Percentiles rank a stretch among this genome's conserved stretches.
phyloP scores from a whole-genome alignment of 495 filamentous ascomycete genomes.

The Penicillium simplicissimum region DNA sequence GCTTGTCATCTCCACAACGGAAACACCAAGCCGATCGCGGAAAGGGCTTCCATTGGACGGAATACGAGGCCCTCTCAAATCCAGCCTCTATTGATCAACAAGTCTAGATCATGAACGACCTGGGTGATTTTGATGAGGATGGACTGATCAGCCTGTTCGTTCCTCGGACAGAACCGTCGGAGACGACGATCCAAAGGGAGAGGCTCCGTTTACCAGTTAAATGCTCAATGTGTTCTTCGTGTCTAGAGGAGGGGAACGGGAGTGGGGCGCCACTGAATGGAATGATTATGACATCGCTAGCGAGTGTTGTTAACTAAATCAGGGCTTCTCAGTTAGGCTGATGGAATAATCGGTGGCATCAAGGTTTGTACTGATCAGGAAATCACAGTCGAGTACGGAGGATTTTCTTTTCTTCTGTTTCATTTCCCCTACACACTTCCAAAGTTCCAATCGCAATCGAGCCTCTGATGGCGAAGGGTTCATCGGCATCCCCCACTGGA shows the following conservation, averaged over 20 bases:
- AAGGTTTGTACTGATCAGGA: too few species aligned
- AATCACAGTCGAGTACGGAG: background rate
- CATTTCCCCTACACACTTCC: background rate
- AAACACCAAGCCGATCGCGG: background rate
- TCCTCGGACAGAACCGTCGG: background rate
- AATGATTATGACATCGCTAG: background rate
- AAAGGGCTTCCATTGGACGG: slow-evolving; percentile 34
- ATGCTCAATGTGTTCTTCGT: slow-evolving; percentile 1
- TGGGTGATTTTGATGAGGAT: slow-evolving; percentile 29
- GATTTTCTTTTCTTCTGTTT: background rate
- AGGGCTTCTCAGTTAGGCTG: background rate
- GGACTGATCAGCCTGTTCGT: slow-evolving; percentile 5
- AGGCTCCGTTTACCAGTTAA: background rate
- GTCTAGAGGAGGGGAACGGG: background rate
- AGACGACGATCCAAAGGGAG: background rate
- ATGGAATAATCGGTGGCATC: too few species aligned
- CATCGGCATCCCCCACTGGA: background rate
- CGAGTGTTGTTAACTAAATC: background rate
- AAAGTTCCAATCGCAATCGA: too few species aligned
- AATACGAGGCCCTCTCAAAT: slow-evolving; percentile 29
- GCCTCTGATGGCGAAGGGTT: slow-evolving; percentile 4
- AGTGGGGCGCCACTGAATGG: background rate
- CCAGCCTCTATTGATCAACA: slow-evolving; percentile 23
- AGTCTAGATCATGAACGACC: slow-evolving; percentile 15
- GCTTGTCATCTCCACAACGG: background rate